phyloP scores from a whole-genome alignment of 371 early-diverging fungal species.

The Mucor lusitanicus region DNA sequence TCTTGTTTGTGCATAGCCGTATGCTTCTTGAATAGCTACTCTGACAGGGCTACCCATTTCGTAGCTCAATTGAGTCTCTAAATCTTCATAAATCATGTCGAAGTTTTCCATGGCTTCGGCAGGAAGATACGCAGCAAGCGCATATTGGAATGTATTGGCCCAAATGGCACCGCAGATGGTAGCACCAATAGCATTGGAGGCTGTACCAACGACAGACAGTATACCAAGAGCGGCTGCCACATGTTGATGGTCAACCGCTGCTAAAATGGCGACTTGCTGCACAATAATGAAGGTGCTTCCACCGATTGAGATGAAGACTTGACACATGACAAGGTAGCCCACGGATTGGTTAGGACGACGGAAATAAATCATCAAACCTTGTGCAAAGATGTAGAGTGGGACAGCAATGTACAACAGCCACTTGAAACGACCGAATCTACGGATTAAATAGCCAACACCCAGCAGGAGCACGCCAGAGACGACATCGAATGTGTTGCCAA shows the following conservation, averaged over 20 bases:
- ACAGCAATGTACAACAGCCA: conserved; percentile 21
- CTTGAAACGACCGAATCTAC: conserved; percentile 18
- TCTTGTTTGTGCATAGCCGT: conserved; percentile 18
- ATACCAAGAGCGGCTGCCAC: conserved; percentile 14
- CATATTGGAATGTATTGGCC: conserved; percentile 16
- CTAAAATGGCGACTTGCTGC: conserved; percentile 22
- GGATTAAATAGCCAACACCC: conserved; percentile 13
- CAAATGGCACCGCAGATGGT: conserved; percentile 23
- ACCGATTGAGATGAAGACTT: conserved; percentile 22
- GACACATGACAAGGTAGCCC: conserved; percentile 25
- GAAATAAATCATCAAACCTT: conserved; percentile 24
- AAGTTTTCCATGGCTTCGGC: conserved; percentile 1
- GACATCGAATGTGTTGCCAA: conserved; percentile 18
- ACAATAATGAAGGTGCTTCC: conserved; percentile 23
- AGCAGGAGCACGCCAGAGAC: conserved; percentile 11
- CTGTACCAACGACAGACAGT: conserved; percentile 8
- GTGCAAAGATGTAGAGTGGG: conserved; percentile 12
- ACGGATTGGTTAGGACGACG: conserved; percentile 19
- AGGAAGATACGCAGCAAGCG: conserved; percentile 17
- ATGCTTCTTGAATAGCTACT: conserved; percentile 14
- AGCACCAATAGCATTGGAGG: conserved; percentile 14
- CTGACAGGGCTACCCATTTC: conserved; percentile 9
- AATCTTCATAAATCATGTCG: conserved; percentile 10
- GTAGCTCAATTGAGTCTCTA: conserved; percentile 12
- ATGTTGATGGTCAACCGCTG: conserved; percentile 16